Base-by-base conservation (phyloP, 768 basidiomycete species). In the Podaxis sp. region DNA sequence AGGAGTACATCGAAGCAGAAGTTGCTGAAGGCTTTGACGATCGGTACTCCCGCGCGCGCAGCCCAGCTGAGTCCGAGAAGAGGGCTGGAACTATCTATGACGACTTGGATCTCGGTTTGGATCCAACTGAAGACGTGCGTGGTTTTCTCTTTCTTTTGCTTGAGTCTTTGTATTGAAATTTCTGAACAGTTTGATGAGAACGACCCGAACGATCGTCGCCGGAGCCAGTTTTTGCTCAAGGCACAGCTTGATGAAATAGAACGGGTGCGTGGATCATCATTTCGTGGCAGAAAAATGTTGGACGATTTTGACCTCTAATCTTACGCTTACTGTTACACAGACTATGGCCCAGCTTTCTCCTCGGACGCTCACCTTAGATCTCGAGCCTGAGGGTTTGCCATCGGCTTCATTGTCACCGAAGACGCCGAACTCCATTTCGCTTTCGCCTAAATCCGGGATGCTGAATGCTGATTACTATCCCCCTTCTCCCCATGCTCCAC, bases 221-320 rank as follows among this genome's bases (percentile, higher is more conserved):
- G 82, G 69, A 93, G 90, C 71, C 91, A 93, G 66, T 82, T 85
- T 66, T 74, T 88, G 47, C 85, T 93, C 86, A 85, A 80, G 66
- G 85, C 87, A 17, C 83, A 89, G 70, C 75, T 94, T 24, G 92
- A 94, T 69, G 88, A 89, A 72, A 89, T 94, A 52, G 91, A 94
- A 70, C 82, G 82, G 79, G 90, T 79, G 64, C 6, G 68, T 68
- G 33, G 17, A 51, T 27, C 52, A 25, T 37, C 27, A 46, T 37
- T 52, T 52, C 57, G 15, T 52, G 22, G 9, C 2, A 40, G 36
- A 55, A n/a, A 46, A 46, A 8, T 8, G 13, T 51, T 37, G 22
- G 41, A 51, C 22, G 19, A 62, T 53, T 29, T 65, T 49, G 38
- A 33, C 17, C 19, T 25, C 49, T 61, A 17, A 52, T 57, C 24